phyloP scores from a whole-genome alignment of 768 basidiomycete genomes.

The Boletellus ananas region DNA sequence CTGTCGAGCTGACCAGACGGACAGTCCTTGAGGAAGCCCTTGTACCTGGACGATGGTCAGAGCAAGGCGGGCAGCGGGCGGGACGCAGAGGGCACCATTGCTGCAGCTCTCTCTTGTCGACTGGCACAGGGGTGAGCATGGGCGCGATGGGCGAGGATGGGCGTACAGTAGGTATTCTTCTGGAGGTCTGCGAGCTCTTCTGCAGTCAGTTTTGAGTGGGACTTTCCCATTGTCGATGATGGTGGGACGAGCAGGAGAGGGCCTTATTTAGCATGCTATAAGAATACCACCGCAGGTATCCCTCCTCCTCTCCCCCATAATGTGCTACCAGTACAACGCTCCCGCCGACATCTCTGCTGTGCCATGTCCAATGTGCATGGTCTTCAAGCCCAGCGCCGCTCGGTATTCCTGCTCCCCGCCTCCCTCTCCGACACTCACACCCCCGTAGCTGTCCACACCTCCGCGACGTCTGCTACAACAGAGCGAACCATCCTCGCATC shows the following conservation, averaged over 20 bases:
- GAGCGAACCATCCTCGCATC: constrained; percentile 66
- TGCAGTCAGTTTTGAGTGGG: constrained; percentile 89
- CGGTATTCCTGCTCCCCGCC: constrained; percentile 40
- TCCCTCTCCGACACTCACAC: constrained; percentile 19
- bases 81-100: constrained; percentile 60
- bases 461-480: constrained; percentile 72
- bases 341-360: constrained; percentile 60
- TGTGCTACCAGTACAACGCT: constrained; percentile 74
- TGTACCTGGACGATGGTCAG: constrained; percentile 65
- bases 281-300: constrained; percentile 20
- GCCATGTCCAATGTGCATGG: constrained; percentile 82
- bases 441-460: constrained; percentile 67
- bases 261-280: constrained; percentile 35
- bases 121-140: constrained; percentile 39
- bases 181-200: constrained; percentile 95
- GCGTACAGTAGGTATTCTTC: constrained; percentile 94
- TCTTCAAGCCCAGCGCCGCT: constrained; percentile 57
- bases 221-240: constrained; percentile 83
- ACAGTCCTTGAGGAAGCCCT: constrained; percentile 98
- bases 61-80: constrained; percentile 9
- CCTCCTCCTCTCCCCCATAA: constrained; percentile 33
- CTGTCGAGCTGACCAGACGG: constrained; percentile 96
- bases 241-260: constrained; percentile 13
- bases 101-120: constrained; percentile 95
- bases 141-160: constrained; percentile 6